Evolutionary conservation across 1,139 yeast species (phyloP), one percentile per base, ranked within the genome.

Genomic region (Pichia sp.): DNA sequence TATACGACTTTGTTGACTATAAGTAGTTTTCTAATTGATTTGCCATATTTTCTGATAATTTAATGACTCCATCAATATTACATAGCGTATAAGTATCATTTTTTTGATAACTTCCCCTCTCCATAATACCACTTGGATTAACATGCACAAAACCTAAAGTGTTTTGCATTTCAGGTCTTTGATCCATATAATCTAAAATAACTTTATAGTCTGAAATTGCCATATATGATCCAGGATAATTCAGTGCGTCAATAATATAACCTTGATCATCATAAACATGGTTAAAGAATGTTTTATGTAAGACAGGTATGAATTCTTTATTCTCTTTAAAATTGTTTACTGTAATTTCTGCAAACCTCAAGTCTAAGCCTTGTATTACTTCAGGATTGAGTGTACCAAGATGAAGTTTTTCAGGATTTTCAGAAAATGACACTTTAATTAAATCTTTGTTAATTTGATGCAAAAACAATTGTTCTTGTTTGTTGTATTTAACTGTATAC

Each of bases 81-180:
- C 79, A 73, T 11, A 80, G 50, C 11, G 85, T 66, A 61, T 86
- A 86, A 71, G 80, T 68, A 27, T 62, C 57, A 58, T 85, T 86
- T 4, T 67, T 58, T 57, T 84, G 78, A 54, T 78, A 86, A n/a
- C 78, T 67, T 2, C 65, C 73, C 1, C 69, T 69, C 2, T 78
- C 64, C 50, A 85, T 81, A 43, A 69, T 67, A 0, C 84, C 83
- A n/a, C 68, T 61, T 0, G 57, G 63, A 52, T 76, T 75, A 4
- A 86, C 82, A 52, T 73, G 73, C 6, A 85, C 80, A 55, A 82
- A 83, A 1, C 95, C 95, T 48, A 80, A 68, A 1, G 80, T 79
- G 55, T 82, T 83, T 51, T 82, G 87, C 5, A 83, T 76, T 25
- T 81, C 85, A 0, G 94, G 89, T 23, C 78, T 73, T 47, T 94